Evolutionary conservation across 2,329 filamentous ascomycete genomes (phyloP).

Genomic region (Allantophomopsis lycopodina): DNA sequence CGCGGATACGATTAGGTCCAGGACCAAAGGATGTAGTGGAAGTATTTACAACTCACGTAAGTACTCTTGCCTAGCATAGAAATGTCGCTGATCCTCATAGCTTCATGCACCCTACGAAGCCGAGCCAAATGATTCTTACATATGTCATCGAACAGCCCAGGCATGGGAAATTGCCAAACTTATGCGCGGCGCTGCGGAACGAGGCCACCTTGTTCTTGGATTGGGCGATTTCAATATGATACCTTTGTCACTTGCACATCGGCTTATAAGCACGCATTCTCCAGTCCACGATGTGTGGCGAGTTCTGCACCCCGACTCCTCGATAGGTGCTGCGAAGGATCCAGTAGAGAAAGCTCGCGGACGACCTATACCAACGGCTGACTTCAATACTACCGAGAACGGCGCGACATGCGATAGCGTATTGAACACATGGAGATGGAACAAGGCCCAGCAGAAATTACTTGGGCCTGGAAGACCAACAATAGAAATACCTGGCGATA

Average conservation of each 20-base stretch:
- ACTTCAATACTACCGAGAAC: conserved; percentile 66
- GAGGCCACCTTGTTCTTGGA: conserved; percentile 72
- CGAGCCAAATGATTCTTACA: conserved; percentile 69
- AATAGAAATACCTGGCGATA: conserved; percentile 47
- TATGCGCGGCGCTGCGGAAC: conserved; percentile 65
- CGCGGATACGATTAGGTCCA: conserved; percentile 59
- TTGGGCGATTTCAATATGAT: conserved; percentile 96
- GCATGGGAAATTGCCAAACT: conserved; percentile 91
- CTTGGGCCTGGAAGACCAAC: conserved; percentile 49
- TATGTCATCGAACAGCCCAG: conserved; percentile 82
- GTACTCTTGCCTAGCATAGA: conserved; percentile 9
- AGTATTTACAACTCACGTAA: conserved; percentile 83
- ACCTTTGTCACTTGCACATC: conserved; percentile 74
- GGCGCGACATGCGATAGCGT: conserved; percentile 78
- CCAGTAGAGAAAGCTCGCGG: conserved; percentile 51
- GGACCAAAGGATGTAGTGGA: conserved; percentile 56
- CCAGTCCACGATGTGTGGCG: conserved; percentile 78
- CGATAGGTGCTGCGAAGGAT: conserved; percentile 60
- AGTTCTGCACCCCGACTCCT: conserved; percentile 69
- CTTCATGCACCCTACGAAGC: conserved; percentile 78
- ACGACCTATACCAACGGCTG: conserved; percentile 57
- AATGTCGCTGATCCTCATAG: conserved; percentile 14
- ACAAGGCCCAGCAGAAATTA: conserved; percentile 51
- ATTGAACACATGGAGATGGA: conserved; percentile 91
- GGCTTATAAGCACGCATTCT: conserved; percentile 65